Base-by-base conservation (phyloP, 768 basidiomycete species). In the Chalciporus chontae region DNA sequence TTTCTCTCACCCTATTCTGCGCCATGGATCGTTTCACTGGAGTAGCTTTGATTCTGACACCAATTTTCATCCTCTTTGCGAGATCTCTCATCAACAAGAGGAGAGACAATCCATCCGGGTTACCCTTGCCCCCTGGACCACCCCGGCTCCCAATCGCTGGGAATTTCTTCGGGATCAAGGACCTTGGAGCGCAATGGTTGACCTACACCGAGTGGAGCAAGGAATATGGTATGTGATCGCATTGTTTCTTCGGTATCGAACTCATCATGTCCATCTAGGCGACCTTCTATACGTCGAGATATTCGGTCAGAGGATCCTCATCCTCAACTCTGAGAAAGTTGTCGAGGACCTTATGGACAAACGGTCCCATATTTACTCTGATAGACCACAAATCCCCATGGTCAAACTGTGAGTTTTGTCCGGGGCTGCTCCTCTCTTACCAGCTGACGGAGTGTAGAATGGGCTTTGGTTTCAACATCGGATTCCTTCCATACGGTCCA, bases 71-170 rank as follows among this genome's bases (percentile, higher is more conserved):
- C 5, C 8, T 59, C 37, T 48, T 17, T 4, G 2, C 47, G 48
- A 49, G 23, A 37, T 50, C 17, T 3, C 43, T 47, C 29, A 21
- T 59, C 27, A 42, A 23, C 37, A 53, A 43, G 39, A 48, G 40
- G 31, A 34, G 26, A 23, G 48, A 47, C 24, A 60, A 66, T 11
- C 56, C 64, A 8, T 19, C 43, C 17, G 50, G 61, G 8, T 43
- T 63, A 4, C 60, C 58, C 8, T 39, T 73, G 9, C 76, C 75
- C n/a, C 76, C 75, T 17, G 75, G 76, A 13, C 73, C 76, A 7
- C 65, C 57, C 34, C 64, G 65, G 27, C 56, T 70, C 14, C 75
- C 75, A 23, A 39, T 77, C 17, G 54, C 77, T n/a, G 76, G 72
- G 26, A 77, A 76, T 50, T 50, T 77, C 6, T 55, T 75, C 7